Evolutionary conservation across 805 yeast species (phyloP), one percentile per base, ranked within the genome.

Genomic region (Ogataea ganodermae): DNA sequence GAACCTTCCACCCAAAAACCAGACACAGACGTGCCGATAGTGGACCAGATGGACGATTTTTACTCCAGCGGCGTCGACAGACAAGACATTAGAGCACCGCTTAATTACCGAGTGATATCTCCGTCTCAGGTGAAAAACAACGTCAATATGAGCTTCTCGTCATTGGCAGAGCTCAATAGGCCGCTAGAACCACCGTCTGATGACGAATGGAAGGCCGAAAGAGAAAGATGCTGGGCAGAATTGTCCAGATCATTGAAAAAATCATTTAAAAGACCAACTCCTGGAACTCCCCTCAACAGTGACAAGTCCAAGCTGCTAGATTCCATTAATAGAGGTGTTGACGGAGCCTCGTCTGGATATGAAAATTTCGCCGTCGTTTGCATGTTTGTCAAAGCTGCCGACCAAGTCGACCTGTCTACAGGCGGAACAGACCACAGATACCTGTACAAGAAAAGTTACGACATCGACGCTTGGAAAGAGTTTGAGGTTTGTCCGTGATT

Each of bases 321-420:
- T 65, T 79, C 86, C 44, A 83, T 89, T 39, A 73, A 78, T 40
- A 75, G 96, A 56, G 92, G 96, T 10, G 96, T 89, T 14, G 96
- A 89, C 66, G 96, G 96, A 6, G 82, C 79, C 24, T 80, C 79
- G 22, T 81, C 84, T 0, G 80, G 78, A 12, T 67, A 76, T 46
- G 83, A 80, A 59, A 81, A 86, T 62, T 88, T 85, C 61, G 81
- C 81, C 1, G 79, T 87, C 20, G 79, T 86, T 23, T 81, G 85
- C 32, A 64, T 89, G 70, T 80, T 86, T 59, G 76, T 84, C 32
- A 85, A 87, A 44, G 70, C 75, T 39, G 95, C 86, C 9, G 96
- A 89, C 63, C 76, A 74, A 60, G 75, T 83, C 44, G 84, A 82
- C 52, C 67, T 82, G 51, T 81, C 79, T 43, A 80, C 79, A 52